A percentile compares a stretch with the other conserved stretches of the same genome.
phyloP scores from a whole-genome alignment of 1,284 basidiomycete species.

The Albatrellus sp. region DNA sequence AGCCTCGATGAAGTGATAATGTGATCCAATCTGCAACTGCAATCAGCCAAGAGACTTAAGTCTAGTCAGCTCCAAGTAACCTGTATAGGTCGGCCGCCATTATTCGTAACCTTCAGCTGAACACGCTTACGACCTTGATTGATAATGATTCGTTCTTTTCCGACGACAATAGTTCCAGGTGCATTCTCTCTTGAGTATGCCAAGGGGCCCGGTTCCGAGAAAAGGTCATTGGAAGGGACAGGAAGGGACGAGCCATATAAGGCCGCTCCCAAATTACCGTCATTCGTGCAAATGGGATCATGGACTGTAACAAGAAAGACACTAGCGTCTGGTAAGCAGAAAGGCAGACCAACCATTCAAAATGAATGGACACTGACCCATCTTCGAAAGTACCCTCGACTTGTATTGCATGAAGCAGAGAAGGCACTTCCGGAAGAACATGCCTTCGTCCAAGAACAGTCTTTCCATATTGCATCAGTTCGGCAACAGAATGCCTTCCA shows the following conservation, averaged over 20 bases:
- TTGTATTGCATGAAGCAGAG: constrained; percentile 70
- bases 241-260: constrained; percentile 92
- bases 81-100: constrained; percentile 91
- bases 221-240: constrained; percentile 52
- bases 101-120: constrained; percentile 76
- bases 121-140: constrained; percentile 66
- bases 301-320: constrained; percentile 94
- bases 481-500: constrained; percentile 77
- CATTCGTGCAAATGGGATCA: constrained; percentile 80
- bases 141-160: constrained; percentile 52
- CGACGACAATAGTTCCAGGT: constrained; percentile 68
- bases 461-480: constrained; percentile 91
- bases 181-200: constrained; percentile 41
- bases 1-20: constrained; percentile 90
- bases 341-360: neutral
- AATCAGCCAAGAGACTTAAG: neutral
- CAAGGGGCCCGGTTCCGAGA: constrained; percentile 40
- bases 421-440: constrained; percentile 71
- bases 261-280: constrained; percentile 69
- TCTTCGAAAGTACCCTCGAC: constrained; percentile 87
- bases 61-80: constrained; percentile 23
- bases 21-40: constrained; percentile 66
- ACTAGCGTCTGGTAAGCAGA: constrained; percentile 23
- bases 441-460: constrained; percentile 80
- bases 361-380: constrained; percentile 36